Percentiles rank a stretch among this genome's conserved stretches.
Conservation (phyloP, 106 monocot genomes). For the Dendrobium chrysotoxum region DNA sequence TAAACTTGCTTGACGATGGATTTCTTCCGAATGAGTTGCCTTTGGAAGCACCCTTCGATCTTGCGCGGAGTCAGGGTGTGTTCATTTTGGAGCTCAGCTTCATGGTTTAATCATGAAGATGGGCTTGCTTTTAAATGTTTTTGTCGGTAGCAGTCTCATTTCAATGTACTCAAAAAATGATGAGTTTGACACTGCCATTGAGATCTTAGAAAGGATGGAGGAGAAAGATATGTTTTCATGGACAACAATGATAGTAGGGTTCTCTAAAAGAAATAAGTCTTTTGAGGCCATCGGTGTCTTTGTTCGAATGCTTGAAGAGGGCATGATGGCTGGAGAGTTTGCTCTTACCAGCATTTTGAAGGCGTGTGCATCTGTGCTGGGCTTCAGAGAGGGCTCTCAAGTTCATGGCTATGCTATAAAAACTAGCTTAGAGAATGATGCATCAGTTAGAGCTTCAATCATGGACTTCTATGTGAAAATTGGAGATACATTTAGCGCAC, state of each 20-base stretch:
- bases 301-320: slow-evolving; percentile 26
- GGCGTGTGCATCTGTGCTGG: slow-evolving; percentile 17
- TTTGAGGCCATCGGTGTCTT: slow-evolving; percentile 33
- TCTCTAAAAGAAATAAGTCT: slow-evolving; percentile 22
- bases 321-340: slow-evolving; percentile 23
- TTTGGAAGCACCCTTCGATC: background rate
- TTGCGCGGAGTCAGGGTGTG: background rate
- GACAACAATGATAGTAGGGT: slow-evolving; percentile 48
- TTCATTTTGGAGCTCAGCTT: background rate
- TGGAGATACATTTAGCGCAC: slow-evolving; percentile 32
- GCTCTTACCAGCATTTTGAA: slow-evolving; percentile 22
- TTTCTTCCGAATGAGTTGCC: background rate
- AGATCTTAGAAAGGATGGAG: slow-evolving; percentile 17
- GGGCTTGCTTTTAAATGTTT: background rate
- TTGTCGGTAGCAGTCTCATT: background rate
- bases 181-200: slow-evolving; percentile 15
- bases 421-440: slow-evolving; percentile 14
- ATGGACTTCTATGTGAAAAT: slow-evolving; percentile 37
- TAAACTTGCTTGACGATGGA: background rate
- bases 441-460: slow-evolving; percentile 44
- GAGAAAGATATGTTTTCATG: slow-evolving; percentile 31
- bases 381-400: slow-evolving; percentile 8
- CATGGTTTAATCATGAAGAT: slow-evolving; percentile 1
- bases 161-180: background rate
- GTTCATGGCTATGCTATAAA: slow-evolving; percentile 21